Evolutionary conservation across 108 stramenopile species (phyloP).

Genomic region (Conticribra weissflogii): DNA sequence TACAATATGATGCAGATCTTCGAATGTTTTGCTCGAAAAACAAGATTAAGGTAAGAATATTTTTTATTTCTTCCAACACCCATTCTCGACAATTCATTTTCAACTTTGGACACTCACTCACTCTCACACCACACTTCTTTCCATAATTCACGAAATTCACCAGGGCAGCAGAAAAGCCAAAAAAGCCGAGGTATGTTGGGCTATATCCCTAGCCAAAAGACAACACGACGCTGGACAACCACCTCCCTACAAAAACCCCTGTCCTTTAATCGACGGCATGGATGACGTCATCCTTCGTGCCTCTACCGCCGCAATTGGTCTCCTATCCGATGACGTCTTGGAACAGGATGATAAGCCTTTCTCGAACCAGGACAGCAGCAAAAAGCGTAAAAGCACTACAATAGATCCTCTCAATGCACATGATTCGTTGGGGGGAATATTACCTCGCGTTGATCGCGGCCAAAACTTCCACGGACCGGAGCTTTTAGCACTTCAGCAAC

Average conservation of each 20-base stretch:
- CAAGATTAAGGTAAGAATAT: too few relatives aligned
- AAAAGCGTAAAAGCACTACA: background rate
- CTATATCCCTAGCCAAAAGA: background rate
- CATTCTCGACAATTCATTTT: too few relatives aligned
- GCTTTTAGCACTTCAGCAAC: background rate
- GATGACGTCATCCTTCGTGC: background rate
- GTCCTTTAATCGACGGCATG: background rate
- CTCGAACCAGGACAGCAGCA: background rate
- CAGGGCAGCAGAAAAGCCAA: conserved; percentile 4
- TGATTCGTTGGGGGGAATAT: background rate
- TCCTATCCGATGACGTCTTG: background rate
- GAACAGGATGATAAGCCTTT: background rate
- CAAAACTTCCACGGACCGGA: background rate
- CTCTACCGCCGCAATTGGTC: background rate
- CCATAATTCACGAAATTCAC: too few relatives aligned
- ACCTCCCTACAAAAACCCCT: background rate
- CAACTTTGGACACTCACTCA: too few relatives aligned
- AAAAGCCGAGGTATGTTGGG: conserved; percentile 1
- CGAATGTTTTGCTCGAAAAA: conserved; percentile 4
- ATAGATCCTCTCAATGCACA: background rate
- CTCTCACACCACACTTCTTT: too few relatives aligned
- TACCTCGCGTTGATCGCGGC: background rate
- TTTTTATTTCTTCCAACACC: too few relatives aligned
- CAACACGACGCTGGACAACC: background rate
- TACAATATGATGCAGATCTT: background rate